These are phyloP conservation scores for Mycena pura DNA, from an alignment of 768 basidiomycete genomes.

Conservation along the genomic window DNA sequence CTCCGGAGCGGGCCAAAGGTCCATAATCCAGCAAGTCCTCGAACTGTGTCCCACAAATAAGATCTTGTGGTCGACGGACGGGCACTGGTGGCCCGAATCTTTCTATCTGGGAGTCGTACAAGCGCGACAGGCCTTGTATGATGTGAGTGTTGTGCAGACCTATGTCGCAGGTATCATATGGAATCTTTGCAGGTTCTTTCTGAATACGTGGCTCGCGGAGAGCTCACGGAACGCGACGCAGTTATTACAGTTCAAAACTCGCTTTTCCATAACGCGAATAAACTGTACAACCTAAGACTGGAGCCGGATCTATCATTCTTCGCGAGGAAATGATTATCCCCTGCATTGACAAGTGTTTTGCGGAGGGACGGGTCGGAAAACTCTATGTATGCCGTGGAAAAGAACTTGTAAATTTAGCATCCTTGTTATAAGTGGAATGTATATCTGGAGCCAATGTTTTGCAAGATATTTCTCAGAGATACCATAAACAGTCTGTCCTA, in stretches of 20 bases:
- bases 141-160: conserved; percentile 44
- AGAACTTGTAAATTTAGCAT: too few species aligned
- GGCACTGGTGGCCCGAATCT: conserved; percentile 79
- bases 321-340: background rate
- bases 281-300: conserved; percentile 64
- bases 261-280: conserved; percentile 73
- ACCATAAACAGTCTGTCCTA: too few species aligned
- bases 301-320: conserved; percentile 22
- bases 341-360: too few species aligned
- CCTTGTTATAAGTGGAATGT: too few species aligned
- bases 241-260: conserved; percentile 58
- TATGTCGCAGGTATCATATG: background rate
- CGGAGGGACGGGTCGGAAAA: too few species aligned
- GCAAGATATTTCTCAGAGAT: too few species aligned
- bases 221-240: conserved; percentile 63
- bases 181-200: conserved; percentile 56
- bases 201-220: conserved; percentile 52
- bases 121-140: conserved; percentile 65
- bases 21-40: conserved; percentile 64
- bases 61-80: conserved; percentile 82
- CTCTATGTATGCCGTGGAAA: too few species aligned
- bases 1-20: conserved; percentile 66
- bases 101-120: conserved; percentile 74
- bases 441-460: too few species aligned
- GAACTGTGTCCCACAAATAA: conserved; percentile 81